Evolutionary conservation across 768 basidiomycete genomes (phyloP), one percentile per base, ranked within the genome.

Genomic region (Mycena rosella): DNA sequence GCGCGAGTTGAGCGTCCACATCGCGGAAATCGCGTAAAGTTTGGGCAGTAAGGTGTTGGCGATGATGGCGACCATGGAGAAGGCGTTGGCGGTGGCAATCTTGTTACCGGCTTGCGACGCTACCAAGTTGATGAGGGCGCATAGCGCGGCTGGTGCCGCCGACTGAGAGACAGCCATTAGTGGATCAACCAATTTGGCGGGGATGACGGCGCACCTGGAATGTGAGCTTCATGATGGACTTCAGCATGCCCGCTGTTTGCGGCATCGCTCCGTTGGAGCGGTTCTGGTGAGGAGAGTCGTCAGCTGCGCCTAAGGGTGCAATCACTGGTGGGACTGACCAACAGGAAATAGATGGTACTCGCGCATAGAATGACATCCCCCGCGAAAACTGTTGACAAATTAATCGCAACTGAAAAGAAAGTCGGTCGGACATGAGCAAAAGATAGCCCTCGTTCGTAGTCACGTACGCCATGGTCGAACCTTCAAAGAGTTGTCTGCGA

Each of bases 1-100:
- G n/a, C 44, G 57, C 30, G 42, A 59, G 30, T 59, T 59, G 30
- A 59, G 57, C 3, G 57, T 59, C 57, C 57, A 59, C 57, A 59
- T 47, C 29, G 57, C 45, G n/a, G 57, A 22, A 0, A 59, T 47
- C n/a, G 57, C 57, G 57, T 59, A 59, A 29, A 59, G 27, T 9
- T 47, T 47, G 3, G 57, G 57, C 2, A 59, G 57, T 13, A 48
- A n/a, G 7, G 17, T 32, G 57, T 48, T 59, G 27, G 29, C 4
- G n/a, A 26, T 48, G 30, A 47, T 27, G n/a, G 32, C 10, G 44
- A 59, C 2, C 30, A 48, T 24, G 10, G 24, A 10, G 8, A 5
- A 48, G 7, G 13, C 47, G 24, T 48, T 48, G 3, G 24, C 20
- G 8, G 14, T 45, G 44, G 13, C 20, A n/a, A n/a, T n/a, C n/a